Conservation (phyloP, 257 asterid genomes). For the Gentiana straminea region DNA sequence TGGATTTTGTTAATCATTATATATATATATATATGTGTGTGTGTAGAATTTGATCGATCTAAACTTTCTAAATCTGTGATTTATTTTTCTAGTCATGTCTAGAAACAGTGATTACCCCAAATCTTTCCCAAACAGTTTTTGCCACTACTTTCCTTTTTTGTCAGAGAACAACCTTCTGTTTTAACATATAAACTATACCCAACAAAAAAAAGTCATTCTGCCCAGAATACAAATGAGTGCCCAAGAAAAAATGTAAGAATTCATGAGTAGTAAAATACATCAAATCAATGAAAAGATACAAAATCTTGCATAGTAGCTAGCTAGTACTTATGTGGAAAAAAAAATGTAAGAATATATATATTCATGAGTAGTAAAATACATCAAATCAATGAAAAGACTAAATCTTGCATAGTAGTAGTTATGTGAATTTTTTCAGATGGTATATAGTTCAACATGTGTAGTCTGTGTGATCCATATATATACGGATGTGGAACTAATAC, state of each 20-base stretch:
- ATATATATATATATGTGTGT: too few relatives aligned
- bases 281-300: constrained; percentile 12
- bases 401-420: not conserved
- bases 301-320: not conserved
- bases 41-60: not conserved
- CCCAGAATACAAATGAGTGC: constrained; percentile 8
- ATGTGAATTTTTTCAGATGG: too few relatives aligned
- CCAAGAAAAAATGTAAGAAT: not conserved
- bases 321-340: too few relatives aligned
- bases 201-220: not conserved
- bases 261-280: not conserved
- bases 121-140: constrained; percentile 27
- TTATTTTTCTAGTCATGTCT: constrained; percentile 47
- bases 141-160: constrained; percentile 42
- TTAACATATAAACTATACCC: constrained; percentile 17
- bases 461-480: too few relatives aligned
- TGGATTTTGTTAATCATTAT: constrained; percentile 21
- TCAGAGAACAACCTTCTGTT: constrained; percentile 23
- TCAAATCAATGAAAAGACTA: constrained; percentile 12
- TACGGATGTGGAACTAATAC: too few relatives aligned
- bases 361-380: not conserved
- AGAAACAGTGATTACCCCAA: constrained; percentile 34
- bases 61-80: constrained; percentile 37
- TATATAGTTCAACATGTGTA: too few relatives aligned
- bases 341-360: not conserved